Conservation (phyloP, 257 asterid genomes). For the Solanum sejunctum region DNA sequence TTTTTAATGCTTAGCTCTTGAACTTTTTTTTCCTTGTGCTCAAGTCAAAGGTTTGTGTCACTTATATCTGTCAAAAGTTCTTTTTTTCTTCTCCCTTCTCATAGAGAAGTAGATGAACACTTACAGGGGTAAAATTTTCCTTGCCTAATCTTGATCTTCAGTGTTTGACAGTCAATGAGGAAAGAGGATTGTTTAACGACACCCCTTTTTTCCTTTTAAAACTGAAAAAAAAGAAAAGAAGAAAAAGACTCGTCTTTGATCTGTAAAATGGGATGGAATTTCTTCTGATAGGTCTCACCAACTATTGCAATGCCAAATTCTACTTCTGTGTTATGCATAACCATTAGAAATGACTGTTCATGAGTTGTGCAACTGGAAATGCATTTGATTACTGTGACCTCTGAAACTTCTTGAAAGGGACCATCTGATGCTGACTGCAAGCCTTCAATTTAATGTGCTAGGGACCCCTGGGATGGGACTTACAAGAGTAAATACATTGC, state of each 20-base stretch:
- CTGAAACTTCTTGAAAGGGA: not conserved
- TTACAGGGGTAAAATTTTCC: not conserved
- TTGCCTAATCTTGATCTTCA: not conserved
- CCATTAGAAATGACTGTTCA: not conserved
- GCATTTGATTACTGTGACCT: not conserved
- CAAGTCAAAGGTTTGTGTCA: not conserved
- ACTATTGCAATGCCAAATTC: not conserved
- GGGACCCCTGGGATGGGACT: constrained; percentile 33
- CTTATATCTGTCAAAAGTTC: not conserved
- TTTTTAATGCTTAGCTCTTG: not conserved
- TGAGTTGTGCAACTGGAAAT: not conserved
- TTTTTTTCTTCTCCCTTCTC: not conserved
- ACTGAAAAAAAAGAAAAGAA: not conserved
- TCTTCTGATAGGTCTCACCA: not conserved
- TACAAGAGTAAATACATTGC: constrained; percentile 40
- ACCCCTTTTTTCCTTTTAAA: not conserved
- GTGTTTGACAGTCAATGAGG: not conserved
- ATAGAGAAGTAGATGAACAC: not conserved
- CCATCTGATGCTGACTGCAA: constrained; percentile 8
- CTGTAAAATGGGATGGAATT: not conserved
- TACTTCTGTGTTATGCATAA: not conserved
- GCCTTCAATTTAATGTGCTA: constrained; percentile 12
- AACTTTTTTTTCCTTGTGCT: not conserved
- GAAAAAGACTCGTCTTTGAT: not conserved
- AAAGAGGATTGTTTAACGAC: not conserved